phyloP scores from a whole-genome alignment of 768 basidiomycete genomes.

The Kwoniella europaea region DNA sequence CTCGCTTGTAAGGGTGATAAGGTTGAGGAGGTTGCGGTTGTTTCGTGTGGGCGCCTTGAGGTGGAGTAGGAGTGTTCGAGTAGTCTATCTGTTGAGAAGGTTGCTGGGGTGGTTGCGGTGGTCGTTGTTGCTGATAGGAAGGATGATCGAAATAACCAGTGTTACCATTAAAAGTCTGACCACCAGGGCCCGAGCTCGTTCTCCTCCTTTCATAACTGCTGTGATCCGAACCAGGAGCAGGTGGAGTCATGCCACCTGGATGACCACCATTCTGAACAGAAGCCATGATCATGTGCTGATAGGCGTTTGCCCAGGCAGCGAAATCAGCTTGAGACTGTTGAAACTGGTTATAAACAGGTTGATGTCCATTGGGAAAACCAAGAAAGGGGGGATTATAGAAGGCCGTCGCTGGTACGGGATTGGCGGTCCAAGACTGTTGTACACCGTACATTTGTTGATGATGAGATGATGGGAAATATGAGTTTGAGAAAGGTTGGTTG shows the following conservation, averaged over 20 bases:
- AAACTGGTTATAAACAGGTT: constrained; percentile 42
- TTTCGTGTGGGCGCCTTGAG: constrained; percentile 14
- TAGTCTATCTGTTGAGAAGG: neutral
- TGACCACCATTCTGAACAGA: constrained; percentile 32
- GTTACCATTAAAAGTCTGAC: constrained; percentile 5
- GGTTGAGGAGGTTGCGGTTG: constrained; percentile 29
- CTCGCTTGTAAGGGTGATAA: constrained; percentile 52
- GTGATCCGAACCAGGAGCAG: constrained; percentile 18
- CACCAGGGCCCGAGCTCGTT: constrained; percentile 31
- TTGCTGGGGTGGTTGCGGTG: neutral
- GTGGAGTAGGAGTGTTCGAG: constrained; percentile 5
- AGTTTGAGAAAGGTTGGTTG: constrained; percentile 33
- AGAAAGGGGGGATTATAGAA: constrained; percentile 43
- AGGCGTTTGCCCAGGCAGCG: constrained; percentile 53
- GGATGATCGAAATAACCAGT: constrained; percentile 20
- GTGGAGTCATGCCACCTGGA: constrained; percentile 30
- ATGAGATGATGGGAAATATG: constrained; percentile 30
- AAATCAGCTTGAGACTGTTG: constrained; percentile 52
- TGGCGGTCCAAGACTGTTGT: constrained; percentile 37
- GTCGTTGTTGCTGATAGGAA: constrained; percentile 20
- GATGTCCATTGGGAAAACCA: constrained; percentile 24
- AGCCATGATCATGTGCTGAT: constrained; percentile 49
- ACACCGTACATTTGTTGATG: constrained; percentile 29
- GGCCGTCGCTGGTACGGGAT: constrained; percentile 40
- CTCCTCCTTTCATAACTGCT: constrained; percentile 30